These are phyloP conservation scores for Cucurbitaria berberidis DNA, from an alignment of 2,329 filamentous ascomycete species.

Conservation along the genomic window DNA sequence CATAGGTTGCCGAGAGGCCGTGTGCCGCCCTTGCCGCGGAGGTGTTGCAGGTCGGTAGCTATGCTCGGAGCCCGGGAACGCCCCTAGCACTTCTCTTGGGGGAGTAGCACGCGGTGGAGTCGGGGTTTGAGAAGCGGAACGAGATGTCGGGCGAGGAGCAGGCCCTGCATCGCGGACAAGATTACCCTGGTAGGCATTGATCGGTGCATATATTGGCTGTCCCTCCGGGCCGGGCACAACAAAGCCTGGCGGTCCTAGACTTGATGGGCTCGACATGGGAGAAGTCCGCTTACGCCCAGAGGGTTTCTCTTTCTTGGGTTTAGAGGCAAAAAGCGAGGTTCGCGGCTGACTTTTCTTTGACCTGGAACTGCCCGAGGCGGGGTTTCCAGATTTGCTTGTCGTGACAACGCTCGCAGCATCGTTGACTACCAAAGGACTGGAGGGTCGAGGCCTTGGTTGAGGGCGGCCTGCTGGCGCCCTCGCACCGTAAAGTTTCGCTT, in stretches of 20 bases:
- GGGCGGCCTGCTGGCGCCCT: slow-evolving; percentile 38
- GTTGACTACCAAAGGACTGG: slow-evolving; percentile 34
- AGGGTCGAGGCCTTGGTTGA: slow-evolving; percentile 23
- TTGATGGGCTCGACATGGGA: slow-evolving; percentile 22
- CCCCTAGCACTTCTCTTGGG: slow-evolving; percentile 47
- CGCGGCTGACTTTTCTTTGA: slow-evolving; percentile 43
- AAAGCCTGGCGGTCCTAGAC: slow-evolving; percentile 51
- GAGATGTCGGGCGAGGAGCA: slow-evolving; percentile 53
- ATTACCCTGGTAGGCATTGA: slow-evolving; percentile 50
- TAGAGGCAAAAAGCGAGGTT: slow-evolving; percentile 38
- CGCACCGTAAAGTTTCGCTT: slow-evolving; percentile 66
- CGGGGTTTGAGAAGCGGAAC: slow-evolving; percentile 40
- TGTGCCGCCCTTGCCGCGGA: slow-evolving; percentile 22
- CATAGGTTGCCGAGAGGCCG: slow-evolving; percentile 25
- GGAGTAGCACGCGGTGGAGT: slow-evolving; percentile 42
- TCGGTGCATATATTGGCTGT: slow-evolving; percentile 53
- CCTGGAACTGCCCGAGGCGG: slow-evolving; percentile 37
- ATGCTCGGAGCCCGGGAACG: slow-evolving; percentile 46
- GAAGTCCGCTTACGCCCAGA: slow-evolving; percentile 40
- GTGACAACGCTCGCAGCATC: slow-evolving; percentile 38
- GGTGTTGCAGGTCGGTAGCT: slow-evolving; percentile 29
- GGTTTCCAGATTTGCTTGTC: slow-evolving; percentile 38
- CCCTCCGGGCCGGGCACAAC: slow-evolving; percentile 57
- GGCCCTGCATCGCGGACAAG: slow-evolving; percentile 39
- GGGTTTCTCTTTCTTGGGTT: slow-evolving; percentile 40